Base-by-base conservation (phyloP, 2,329 filamentous ascomycete species). In the Rhinocladiella similis region DNA sequence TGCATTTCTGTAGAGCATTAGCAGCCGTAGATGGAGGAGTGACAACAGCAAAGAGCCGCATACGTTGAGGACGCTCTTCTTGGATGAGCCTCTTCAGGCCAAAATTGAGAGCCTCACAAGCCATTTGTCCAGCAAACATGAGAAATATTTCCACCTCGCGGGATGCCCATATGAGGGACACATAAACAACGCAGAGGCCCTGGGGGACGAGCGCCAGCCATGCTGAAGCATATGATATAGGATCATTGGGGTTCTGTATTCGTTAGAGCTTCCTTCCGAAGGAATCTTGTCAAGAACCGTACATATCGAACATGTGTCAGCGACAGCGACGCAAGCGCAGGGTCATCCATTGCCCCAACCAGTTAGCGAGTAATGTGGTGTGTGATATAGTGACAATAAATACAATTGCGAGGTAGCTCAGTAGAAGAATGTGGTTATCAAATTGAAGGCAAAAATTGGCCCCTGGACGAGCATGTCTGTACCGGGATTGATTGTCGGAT, bases 281-380 rank as follows among this genome's bases (percentile, higher is more conserved):
- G 13, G 13, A 22, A 27, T n/a, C 12, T n/a, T n/a, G 10, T 50
- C 22, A 41, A 46, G 25, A 19, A 6, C 19, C 84, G 69, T 77
- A 95, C 92, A 81, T 97, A 97, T 78, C 94, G 90, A 66, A 97
- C 92, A 77, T 97, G 93, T 10, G 94, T 97, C 65, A 99, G 77
- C 50, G 93, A 96, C 59, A 99, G 83, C 20, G 93, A 97, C 50
- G 92, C 91, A 55, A 97, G 79, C 39, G 89, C 85, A 53, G 69
- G 66, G 54, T 75, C 72, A 33, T 63, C 63, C 62, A 63, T 63
- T n/a, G 10, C 6, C 5, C 38, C 14, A 18, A 41, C 3, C n/a
- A 41, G 6, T 41, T 19, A 12, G 4, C 25, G 6, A n/a, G 25
- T 14, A 29, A 29, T 14, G 43, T 9, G 7, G 7, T 20, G 25